Evolutionary conservation across 805 yeast genomes (phyloP).

Genomic region (Candida vaughaniae): DNA sequence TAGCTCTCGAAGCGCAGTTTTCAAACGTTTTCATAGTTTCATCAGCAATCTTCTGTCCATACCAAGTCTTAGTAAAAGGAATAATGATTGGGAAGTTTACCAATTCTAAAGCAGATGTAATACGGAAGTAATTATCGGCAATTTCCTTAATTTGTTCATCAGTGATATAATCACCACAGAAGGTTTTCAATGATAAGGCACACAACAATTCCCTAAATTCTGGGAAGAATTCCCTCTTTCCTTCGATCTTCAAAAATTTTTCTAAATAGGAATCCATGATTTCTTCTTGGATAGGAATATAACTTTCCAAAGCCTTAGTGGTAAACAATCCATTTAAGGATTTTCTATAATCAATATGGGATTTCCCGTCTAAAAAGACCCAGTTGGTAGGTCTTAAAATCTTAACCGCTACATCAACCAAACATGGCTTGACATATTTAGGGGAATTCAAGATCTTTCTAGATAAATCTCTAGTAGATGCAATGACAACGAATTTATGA

Average conservation of each 20-base stretch:
- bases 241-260: conserved; percentile 59
- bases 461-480: conserved; percentile 82
- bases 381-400: conserved; percentile 93
- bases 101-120: conserved; percentile 94
- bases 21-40: conserved; percentile 91
- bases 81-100: conserved; percentile 96
- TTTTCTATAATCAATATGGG: conserved; percentile 89
- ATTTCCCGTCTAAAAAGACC: conserved; percentile 97
- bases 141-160: conserved; percentile 85
- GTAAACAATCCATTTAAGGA: conserved; percentile 89
- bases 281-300: conserved; percentile 80
- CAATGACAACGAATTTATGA: conserved; percentile 96
- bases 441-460: conserved; percentile 86
- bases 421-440: conserved; percentile 91
- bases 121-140: conserved; percentile 88
- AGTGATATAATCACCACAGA: conserved; percentile 93
- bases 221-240: conserved; percentile 79
- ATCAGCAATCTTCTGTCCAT: conserved; percentile 91
- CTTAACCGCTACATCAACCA: conserved; percentile 94
- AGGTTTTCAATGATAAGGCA: conserved; percentile 87
- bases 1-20: conserved; percentile 83
- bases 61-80: conserved; percentile 97
- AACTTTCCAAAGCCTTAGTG: conserved; percentile 74
- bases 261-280: conserved; percentile 82
- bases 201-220: conserved; percentile 95